A percentile compares a stretch with the other conserved stretches of the same genome.
These are phyloP conservation scores for Hypoxylon sp. DNA, from an alignment of 2,329 filamentous ascomycete species.

Conservation along the genomic window DNA sequence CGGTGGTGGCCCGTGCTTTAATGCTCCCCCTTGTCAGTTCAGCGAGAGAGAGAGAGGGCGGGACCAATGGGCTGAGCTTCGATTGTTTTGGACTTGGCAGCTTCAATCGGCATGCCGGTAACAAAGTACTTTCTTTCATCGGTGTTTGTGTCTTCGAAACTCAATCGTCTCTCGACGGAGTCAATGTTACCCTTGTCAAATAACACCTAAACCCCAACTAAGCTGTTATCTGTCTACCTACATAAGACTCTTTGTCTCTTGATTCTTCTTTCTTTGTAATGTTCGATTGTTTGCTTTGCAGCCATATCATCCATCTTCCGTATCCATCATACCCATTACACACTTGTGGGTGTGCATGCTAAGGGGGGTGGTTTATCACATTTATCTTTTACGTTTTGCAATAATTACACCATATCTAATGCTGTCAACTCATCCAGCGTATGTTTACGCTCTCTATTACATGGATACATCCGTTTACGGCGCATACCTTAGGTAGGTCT, in stretches of 20 bases:
- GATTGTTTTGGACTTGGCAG: conserved; percentile 27
- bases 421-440: neutral
- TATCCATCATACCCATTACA: neutral
- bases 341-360: neutral
- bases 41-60: conserved; percentile 7
- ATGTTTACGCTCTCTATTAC: neutral
- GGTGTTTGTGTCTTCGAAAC: conserved; percentile 9
- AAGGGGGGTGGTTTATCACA: neutral
- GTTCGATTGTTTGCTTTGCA: neutral
- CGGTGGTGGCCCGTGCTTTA: conserved; percentile 32
- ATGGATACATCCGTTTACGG: conserved; percentile 3
- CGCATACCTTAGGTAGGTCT: conserved; percentile 1
- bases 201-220: neutral
- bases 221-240: neutral
- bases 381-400: neutral
- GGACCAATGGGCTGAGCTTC: conserved; percentile 33
- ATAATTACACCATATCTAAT: neutral
- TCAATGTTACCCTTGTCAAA: conserved; percentile 6
- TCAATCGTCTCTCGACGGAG: conserved; percentile 1
- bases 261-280: conserved; percentile 4
- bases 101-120: neutral
- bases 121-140: neutral
- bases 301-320: neutral
- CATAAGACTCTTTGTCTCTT: neutral
- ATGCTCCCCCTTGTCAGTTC: conserved; percentile 17